A percentile compares a stretch with the other conserved stretches of the same genome.
phyloP scores from a whole-genome alignment of 306 rosid genomes.

The Dalbergia cochinchinensis region DNA sequence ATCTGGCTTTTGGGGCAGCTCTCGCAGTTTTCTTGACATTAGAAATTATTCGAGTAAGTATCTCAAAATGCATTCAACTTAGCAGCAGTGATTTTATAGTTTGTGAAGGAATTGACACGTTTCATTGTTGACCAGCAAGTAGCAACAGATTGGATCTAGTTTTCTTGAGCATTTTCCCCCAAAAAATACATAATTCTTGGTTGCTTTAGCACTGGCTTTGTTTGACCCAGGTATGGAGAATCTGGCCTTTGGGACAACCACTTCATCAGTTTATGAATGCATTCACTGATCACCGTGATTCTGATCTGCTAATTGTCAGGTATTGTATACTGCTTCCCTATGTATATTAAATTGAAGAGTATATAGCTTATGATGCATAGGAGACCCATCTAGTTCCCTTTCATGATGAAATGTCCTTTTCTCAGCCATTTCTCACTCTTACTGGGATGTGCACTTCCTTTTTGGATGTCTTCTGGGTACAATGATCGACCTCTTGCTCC shows the following conservation, averaged over 20 bases:
- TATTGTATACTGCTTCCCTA: constrained; percentile 39
- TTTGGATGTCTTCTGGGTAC: constrained; percentile 93
- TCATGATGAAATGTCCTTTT: constrained; percentile 40
- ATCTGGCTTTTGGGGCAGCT: constrained; percentile 93
- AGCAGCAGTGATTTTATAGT: constrained; percentile 32
- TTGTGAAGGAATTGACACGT: constrained; percentile 18
- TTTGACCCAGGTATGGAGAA: constrained; percentile 83
- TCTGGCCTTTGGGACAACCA: constrained; percentile 89
- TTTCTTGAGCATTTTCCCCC: constrained; percentile 2
- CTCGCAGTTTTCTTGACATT: constrained; percentile 82
- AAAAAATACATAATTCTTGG: background rate
- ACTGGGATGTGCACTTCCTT: constrained; percentile 94
- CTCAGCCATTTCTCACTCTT: constrained; percentile 89
- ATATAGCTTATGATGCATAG: constrained; percentile 37
- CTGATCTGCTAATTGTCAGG: constrained; percentile 95
- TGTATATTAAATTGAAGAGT: constrained; percentile 18
- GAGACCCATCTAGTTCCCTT: constrained; percentile 34
- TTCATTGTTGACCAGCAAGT: constrained; percentile 9
- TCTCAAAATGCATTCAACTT: constrained; percentile 36
- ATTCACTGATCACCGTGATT: constrained; percentile 93
- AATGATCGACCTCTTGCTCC: constrained; percentile 92
- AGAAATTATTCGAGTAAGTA: constrained; percentile 92
- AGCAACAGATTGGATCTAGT: constrained; percentile 22
- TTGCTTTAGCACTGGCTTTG: constrained; percentile 40
- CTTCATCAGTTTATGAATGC: constrained; percentile 95